phyloP scores from a whole-genome alignment of 1,284 basidiomycete species.

The Peniophora sp. region DNA sequence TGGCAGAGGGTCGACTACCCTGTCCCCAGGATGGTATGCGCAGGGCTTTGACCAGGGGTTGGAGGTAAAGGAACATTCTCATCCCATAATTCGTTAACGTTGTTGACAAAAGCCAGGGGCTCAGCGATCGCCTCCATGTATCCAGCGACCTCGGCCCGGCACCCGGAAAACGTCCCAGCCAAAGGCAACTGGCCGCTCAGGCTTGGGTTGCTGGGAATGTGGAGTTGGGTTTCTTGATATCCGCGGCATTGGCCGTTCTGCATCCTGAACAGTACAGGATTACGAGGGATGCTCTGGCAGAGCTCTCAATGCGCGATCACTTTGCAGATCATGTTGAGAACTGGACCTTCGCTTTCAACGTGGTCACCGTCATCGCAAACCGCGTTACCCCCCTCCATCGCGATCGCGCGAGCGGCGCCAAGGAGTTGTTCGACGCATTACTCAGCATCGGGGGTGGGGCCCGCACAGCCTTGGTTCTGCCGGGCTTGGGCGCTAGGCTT shows the following conservation, averaged over 20 bases:
- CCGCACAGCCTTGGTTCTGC: not conserved
- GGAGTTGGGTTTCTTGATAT: not conserved
- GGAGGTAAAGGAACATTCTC: too few relatives aligned
- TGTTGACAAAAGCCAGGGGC: too few relatives aligned
- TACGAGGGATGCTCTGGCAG: not conserved
- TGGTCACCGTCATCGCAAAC: not conserved
- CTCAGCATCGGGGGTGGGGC: not conserved
- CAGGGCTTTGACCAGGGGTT: too few relatives aligned
- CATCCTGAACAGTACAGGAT: not conserved
- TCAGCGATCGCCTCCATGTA: too few relatives aligned
- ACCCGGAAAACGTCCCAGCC: too few relatives aligned
- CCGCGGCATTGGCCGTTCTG: not conserved
- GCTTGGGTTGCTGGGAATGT: not conserved
- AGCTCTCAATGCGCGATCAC: too few relatives aligned
- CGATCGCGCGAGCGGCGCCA: not conserved
- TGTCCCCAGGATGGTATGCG: too few relatives aligned
- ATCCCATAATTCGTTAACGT: too few relatives aligned
- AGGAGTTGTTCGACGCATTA: not conserved
- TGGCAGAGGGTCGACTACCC: too few relatives aligned
- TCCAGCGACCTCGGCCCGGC: too few relatives aligned
- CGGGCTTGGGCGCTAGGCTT: not conserved
- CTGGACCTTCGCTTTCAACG: not conserved
- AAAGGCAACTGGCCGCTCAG: not conserved
- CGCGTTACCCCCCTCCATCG: not conserved
- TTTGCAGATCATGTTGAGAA: too few relatives aligned